These are phyloP conservation scores for Pyrenochaeta sp. DNA, from an alignment of 2,329 filamentous ascomycete species.

Conservation along the genomic window DNA sequence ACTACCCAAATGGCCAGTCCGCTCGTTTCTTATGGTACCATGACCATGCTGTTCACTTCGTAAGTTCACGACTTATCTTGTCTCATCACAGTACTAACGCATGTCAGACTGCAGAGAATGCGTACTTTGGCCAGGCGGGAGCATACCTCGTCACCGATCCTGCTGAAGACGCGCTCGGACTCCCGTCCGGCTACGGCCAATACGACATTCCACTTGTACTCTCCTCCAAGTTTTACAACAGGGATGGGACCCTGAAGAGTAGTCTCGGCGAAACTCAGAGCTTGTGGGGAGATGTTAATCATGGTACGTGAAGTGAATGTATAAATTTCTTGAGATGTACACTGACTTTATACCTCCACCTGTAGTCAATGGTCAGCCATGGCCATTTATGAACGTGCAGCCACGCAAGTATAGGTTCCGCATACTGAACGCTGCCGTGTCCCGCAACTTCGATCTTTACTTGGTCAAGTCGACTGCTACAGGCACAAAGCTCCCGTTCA, in stretches of 20 bases:
- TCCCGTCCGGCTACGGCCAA: constrained; percentile 58
- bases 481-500: constrained; percentile 56
- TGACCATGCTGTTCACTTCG: constrained; percentile 48
- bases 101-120: constrained; percentile 60
- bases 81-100: constrained; percentile 26
- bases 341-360: too few species aligned
- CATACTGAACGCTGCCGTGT: constrained; percentile 55
- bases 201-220: constrained; percentile 65
- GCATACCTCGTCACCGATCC: constrained; percentile 64
- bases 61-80: constrained; percentile 24
- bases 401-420: constrained; percentile 67
- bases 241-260: constrained; percentile 59
- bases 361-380: constrained; percentile 64
- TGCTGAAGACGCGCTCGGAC: constrained; percentile 58
- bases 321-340: too few species aligned
- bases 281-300: constrained; percentile 64
- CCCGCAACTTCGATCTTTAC: constrained; percentile 58
- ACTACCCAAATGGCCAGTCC: constrained; percentile 64
- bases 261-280: constrained; percentile 53
- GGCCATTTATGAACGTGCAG: constrained; percentile 65
- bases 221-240: constrained; percentile 61
- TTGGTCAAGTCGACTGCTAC: constrained; percentile 47
- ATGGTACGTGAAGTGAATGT: constrained; percentile 27
- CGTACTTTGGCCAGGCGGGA: constrained; percentile 65
- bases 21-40: constrained; percentile 67